Conservation (phyloP, 345 rosid genomes). For the Citrus australasica region DNA sequence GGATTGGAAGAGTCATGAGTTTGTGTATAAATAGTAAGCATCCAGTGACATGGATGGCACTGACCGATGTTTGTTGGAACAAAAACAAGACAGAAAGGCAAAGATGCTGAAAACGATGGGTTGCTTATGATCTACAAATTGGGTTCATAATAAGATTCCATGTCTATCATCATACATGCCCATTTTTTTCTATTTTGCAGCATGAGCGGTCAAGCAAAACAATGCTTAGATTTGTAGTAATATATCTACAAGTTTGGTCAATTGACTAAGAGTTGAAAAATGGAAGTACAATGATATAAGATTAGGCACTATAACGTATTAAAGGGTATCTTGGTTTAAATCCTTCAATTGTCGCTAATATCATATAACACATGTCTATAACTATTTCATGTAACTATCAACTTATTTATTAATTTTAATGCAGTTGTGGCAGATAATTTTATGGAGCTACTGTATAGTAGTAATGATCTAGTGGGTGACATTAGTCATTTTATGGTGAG, state of each 20-base stretch:
- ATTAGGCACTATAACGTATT: background rate
- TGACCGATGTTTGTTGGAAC: background rate
- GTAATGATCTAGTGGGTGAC: too few species aligned
- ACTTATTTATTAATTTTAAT: too few species aligned
- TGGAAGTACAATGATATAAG: too few species aligned
- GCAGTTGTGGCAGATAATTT: too few species aligned
- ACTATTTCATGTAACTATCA: background rate
- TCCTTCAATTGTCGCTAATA: background rate
- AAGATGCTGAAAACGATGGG: constrained; percentile 12
- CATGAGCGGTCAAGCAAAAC: background rate
- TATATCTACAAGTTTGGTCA: background rate
- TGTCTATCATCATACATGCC: background rate
- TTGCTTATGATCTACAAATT: background rate
- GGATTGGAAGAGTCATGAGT: background rate
- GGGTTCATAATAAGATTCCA: background rate
- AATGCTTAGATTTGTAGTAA: constrained; percentile 7
- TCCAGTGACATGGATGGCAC: background rate
- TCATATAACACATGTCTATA: background rate
- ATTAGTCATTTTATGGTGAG: too few species aligned
- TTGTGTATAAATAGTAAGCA: background rate
- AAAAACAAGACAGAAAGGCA: background rate
- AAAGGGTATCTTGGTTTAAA: background rate
- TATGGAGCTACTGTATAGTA: too few species aligned
- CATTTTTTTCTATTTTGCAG: background rate
- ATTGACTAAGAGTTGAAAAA: background rate